These are phyloP conservation scores for Pilasporangium apinafurcum DNA, from an alignment of 352 stramenopile genomes.

Conservation along the genomic window DNA sequence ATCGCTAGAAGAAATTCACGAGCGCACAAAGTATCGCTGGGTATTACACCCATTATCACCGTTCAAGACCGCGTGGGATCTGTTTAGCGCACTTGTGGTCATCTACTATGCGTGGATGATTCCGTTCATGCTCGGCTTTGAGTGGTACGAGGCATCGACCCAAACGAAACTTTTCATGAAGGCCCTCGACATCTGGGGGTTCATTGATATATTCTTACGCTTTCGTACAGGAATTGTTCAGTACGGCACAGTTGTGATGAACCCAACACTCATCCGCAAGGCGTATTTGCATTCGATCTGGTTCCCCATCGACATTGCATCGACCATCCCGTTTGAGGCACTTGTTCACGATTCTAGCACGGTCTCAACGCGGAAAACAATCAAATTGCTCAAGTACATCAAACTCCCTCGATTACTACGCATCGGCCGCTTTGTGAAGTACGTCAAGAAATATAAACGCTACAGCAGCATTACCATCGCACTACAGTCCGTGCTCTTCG, in stretches of 20 bases:
- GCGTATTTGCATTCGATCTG: constrained; percentile 47
- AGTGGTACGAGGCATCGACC: constrained; percentile 37
- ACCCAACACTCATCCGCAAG: constrained; percentile 32
- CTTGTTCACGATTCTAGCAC: constrained; percentile 25
- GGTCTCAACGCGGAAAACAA: constrained; percentile 52
- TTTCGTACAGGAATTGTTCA: constrained; percentile 58
- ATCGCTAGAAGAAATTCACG: constrained; percentile 51
- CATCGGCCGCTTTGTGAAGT: constrained; percentile 51
- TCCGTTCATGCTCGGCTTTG: constrained; percentile 62
- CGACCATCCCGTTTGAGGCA: constrained; percentile 53
- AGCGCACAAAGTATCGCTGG: constrained; percentile 36
- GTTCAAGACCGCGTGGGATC: constrained; percentile 49
- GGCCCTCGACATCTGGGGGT: constrained; percentile 39
- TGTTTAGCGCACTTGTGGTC: constrained; percentile 44
- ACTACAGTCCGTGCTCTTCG: constrained; percentile 45
- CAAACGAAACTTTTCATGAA: constrained; percentile 29
- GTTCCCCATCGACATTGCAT: constrained; percentile 56
- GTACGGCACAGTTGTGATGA: constrained; percentile 50
- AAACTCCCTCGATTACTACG: constrained; percentile 52
- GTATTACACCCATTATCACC: constrained; percentile 45
- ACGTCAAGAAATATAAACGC: constrained; percentile 49
- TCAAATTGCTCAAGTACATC: constrained; percentile 75
- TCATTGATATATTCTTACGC: constrained; percentile 40
- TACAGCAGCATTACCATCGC: constrained; percentile 50
- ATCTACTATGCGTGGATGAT: constrained; percentile 74